These are phyloP conservation scores for Brassica rapa DNA, from an alignment of 345 rosid species.

Conservation along the genomic window DNA sequence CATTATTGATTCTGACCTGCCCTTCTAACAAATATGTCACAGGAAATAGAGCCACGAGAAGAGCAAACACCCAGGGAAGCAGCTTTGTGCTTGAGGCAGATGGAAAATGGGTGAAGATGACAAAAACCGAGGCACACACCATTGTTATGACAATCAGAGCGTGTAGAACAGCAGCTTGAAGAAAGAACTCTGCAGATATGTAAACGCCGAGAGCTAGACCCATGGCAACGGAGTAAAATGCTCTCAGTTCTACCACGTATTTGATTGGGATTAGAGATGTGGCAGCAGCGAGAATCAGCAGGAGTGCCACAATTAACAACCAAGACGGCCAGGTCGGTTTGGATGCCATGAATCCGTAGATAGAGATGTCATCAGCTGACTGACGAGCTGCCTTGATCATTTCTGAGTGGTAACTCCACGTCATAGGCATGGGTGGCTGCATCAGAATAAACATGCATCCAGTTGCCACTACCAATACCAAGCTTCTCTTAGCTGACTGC, in stretches of 20 bases:
- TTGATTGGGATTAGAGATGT: slow-evolving; percentile 90
- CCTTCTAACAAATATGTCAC: slow-evolving; percentile 96
- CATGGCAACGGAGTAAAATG: slow-evolving; percentile 74
- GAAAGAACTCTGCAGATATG: slow-evolving; percentile 96
- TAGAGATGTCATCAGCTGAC: slow-evolving; percentile 93
- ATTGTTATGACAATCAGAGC: slow-evolving; percentile 76
- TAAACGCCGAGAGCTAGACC: slow-evolving; percentile 93
- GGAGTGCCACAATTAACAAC: slow-evolving; percentile 79
- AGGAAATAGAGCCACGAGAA: slow-evolving; percentile 92
- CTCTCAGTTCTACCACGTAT: slow-evolving; percentile 83
- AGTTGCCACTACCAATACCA: slow-evolving; percentile 84
- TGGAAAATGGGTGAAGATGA: slow-evolving; percentile 96
- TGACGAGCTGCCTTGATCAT: slow-evolving; percentile 85
- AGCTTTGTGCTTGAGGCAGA: slow-evolving; percentile 97
- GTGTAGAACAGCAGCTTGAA: slow-evolving; percentile 89
- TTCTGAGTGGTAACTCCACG: slow-evolving; percentile 84
- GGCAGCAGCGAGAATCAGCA: slow-evolving; percentile 82
- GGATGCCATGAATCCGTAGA: slow-evolving; percentile 85
- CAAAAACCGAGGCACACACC: slow-evolving; percentile 86
- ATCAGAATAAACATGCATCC: slow-evolving; percentile 84
- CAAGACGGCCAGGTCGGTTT: slow-evolving; percentile 99
- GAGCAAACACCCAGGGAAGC: slow-evolving; percentile 96
- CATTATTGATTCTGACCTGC: slow-evolving; percentile 79
- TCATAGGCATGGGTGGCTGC: slow-evolving; percentile 91
- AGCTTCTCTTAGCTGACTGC: slow-evolving; percentile 93